phyloP scores from a whole-genome alignment of 352 stramenopile genomes.

The Phytophthora sp. region DNA sequence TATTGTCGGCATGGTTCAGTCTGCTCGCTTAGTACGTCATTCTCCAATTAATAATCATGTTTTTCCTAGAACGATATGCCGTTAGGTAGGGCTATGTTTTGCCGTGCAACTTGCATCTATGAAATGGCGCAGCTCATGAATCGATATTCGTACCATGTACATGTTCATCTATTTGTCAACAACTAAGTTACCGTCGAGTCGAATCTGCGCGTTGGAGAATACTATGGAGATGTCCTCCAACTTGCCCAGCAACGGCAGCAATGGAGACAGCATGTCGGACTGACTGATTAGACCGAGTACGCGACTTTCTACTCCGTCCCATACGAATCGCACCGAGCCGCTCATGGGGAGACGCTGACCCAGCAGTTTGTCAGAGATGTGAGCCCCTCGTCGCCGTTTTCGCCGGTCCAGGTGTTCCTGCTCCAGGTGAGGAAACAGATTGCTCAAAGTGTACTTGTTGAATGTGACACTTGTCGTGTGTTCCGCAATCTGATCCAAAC shows the following conservation, averaged over 20 bases:
- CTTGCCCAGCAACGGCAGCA: background rate
- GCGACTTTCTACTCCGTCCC: background rate
- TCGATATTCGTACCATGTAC: too few species aligned
- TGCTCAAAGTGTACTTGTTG: background rate
- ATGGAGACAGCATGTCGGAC: constrained; percentile 1
- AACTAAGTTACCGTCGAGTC: background rate
- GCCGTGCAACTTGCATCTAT: too few species aligned
- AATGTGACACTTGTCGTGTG: background rate
- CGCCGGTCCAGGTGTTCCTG: background rate
- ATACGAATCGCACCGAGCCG: background rate
- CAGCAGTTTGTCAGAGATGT: background rate
- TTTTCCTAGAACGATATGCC: too few species aligned
- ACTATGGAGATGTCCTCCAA: background rate
- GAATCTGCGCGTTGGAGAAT: background rate
- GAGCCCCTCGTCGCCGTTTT: background rate
- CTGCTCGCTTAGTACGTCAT: too few species aligned
- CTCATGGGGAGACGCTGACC: background rate
- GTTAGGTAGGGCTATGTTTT: too few species aligned
- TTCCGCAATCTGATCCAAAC: constrained; percentile 1
- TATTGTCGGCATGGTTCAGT: too few species aligned
- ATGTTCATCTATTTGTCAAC: background rate
- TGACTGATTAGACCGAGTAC: background rate
- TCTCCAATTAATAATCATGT: too few species aligned
- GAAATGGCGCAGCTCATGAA: too few species aligned
- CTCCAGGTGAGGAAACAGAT: background rate